These are phyloP conservation scores for Termitomyces sp. DNA, from an alignment of 768 basidiomycete species.

Conservation along the genomic window DNA sequence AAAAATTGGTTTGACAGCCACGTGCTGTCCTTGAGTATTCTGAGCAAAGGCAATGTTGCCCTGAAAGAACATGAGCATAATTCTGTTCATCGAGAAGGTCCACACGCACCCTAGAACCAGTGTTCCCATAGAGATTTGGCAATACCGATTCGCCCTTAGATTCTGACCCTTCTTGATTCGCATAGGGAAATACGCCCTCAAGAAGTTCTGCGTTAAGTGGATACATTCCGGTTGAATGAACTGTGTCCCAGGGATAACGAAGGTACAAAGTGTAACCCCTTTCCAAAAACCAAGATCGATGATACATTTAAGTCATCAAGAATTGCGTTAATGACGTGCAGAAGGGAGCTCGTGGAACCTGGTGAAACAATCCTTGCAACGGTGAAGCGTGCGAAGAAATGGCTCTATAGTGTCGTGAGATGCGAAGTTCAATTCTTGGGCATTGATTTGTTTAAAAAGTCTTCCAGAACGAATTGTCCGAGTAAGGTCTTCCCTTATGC, in stretches of 20 bases:
- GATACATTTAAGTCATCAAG: too few relatives aligned
- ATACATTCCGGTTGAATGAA: not conserved
- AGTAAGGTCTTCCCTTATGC: too few relatives aligned
- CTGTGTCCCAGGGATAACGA: too few relatives aligned
- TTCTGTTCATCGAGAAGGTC: not conserved
- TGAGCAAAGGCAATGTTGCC: conserved; percentile 4
- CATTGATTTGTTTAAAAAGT: too few relatives aligned
- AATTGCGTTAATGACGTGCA: too few relatives aligned
- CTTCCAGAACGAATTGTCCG: too few relatives aligned
- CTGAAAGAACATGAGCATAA: not conserved
- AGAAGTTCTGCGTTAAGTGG: not conserved
- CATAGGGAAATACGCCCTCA: not conserved
- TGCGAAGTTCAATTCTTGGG: too few relatives aligned
- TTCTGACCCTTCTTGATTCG: not conserved
- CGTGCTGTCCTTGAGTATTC: conserved; percentile 2
- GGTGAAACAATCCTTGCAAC: too few relatives aligned
- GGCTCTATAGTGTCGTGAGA: too few relatives aligned
- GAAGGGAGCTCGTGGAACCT: too few relatives aligned
- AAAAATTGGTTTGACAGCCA: conserved; percentile 7
- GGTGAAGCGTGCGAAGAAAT: too few relatives aligned
- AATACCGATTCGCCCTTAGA: not conserved
- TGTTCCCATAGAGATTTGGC: not conserved
- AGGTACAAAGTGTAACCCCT: not conserved
- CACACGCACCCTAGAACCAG: not conserved
- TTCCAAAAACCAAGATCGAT: not conserved